Evolutionary conservation across 352 stramenopile species (phyloP).

Genomic region (Aphanomyces euteiches): DNA sequence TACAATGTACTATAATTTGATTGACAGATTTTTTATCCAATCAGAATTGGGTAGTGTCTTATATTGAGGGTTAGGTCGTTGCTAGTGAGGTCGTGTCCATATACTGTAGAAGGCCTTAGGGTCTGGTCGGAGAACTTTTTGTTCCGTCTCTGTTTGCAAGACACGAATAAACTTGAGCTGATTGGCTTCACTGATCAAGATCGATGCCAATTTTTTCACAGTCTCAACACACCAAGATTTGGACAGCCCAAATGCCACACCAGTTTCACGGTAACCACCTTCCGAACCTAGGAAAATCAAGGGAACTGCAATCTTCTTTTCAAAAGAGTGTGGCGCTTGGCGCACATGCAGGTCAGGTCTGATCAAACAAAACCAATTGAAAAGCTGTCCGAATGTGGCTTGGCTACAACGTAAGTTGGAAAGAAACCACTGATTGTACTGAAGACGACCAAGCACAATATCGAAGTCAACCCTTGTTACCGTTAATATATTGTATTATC

Average conservation of each 20-base stretch:
- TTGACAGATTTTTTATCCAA: too few species aligned
- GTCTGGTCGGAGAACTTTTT: too few species aligned
- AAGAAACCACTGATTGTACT: background rate
- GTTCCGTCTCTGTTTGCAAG: too few species aligned
- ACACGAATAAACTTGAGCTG: too few species aligned
- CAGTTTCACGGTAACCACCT: slow-evolving; percentile 2
- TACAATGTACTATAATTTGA: too few species aligned
- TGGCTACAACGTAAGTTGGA: slow-evolving; percentile 2
- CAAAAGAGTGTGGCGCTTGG: background rate
- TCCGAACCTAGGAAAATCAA: background rate
- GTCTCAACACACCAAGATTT: slow-evolving; percentile 4
- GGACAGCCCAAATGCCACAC: background rate
- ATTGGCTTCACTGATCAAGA: background rate
- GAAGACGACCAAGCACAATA: background rate
- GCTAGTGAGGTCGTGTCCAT: too few species aligned
- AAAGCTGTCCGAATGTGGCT: background rate
- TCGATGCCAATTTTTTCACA: background rate
- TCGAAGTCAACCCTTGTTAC: too few species aligned
- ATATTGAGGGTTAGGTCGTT: too few species aligned
- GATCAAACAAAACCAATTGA: background rate
- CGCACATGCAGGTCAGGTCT: background rate
- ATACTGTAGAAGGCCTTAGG: too few species aligned
- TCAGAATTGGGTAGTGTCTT: too few species aligned
- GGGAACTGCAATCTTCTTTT: background rate
- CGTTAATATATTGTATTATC: too few species aligned